These are phyloP conservation scores for Emergomyces pasteurianus DNA, from an alignment of 2,329 filamentous ascomycete genomes.

Conservation along the genomic window DNA sequence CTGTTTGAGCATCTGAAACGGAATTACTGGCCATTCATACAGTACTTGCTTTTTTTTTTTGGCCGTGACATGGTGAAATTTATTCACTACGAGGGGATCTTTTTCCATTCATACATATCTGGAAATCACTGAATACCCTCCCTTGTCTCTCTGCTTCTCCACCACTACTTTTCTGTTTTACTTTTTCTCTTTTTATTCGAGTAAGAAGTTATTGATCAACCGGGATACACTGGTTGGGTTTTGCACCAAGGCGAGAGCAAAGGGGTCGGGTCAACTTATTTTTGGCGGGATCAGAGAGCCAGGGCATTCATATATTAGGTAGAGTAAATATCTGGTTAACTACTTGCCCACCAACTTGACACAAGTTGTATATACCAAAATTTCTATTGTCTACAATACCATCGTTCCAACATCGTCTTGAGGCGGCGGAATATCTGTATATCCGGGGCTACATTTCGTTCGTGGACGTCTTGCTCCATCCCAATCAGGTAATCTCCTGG, in stretches of 20 bases:
- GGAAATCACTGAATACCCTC: not conserved
- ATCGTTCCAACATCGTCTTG: not conserved
- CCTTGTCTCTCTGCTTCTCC: not conserved
- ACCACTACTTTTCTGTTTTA: not conserved
- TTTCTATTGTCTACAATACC: not conserved
- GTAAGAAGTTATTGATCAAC: not conserved
- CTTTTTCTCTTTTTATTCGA: not conserved
- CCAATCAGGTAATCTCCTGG: not conserved
- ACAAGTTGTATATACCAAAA: too few relatives aligned
- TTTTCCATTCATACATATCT: not conserved
- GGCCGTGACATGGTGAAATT: not conserved
- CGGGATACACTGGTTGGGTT: not conserved
- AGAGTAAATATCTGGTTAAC: too few relatives aligned
- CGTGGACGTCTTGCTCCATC: not conserved
- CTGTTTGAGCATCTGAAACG: not conserved
- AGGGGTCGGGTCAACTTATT: too few relatives aligned
- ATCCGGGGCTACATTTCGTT: too few relatives aligned
- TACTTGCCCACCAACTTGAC: too few relatives aligned
- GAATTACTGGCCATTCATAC: not conserved
- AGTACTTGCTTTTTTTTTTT: too few relatives aligned
- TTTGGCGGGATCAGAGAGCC: not conserved
- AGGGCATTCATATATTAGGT: not conserved
- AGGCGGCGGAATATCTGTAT: not conserved
- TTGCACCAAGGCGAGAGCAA: not conserved
- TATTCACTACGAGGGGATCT: not conserved